Conservation (phyloP, 2,329 filamentous ascomycete species). For the Gremmenia infestans region DNA sequence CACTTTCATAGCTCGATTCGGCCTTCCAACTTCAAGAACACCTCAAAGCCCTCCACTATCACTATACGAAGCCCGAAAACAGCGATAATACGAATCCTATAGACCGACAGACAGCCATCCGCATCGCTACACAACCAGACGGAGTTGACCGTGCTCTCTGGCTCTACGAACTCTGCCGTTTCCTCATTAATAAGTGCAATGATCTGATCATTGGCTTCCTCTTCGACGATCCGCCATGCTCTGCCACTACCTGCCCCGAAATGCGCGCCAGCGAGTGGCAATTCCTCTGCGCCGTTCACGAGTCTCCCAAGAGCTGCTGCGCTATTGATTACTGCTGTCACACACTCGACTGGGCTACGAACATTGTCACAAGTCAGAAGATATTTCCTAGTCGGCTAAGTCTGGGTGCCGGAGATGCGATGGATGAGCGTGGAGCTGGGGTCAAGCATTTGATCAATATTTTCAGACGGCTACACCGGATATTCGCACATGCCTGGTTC, state of each 20-base stretch:
- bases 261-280: conserved; percentile 99
- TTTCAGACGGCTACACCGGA: conserved; percentile 87
- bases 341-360: conserved; percentile 95
- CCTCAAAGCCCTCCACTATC: conserved; percentile 83
- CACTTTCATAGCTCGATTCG: conserved; percentile 70
- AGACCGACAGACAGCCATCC: conserved; percentile 66
- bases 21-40: conserved; percentile 97
- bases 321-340: conserved; percentile 99
- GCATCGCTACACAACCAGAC: conserved; percentile 73
- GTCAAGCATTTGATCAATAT: conserved; percentile 89
- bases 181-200: conserved; percentile 93
- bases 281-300: conserved; percentile 95
- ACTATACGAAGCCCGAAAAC: conserved; percentile 61
- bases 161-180: conserved; percentile 97
- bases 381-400: conserved; percentile 77
- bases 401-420: conserved; percentile 36
- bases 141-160: conserved; percentile 83
- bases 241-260: conserved; percentile 83
- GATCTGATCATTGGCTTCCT: conserved; percentile 88
- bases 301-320: conserved; percentile 93
- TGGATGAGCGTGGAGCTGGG: conserved; percentile 57
- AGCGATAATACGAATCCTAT: conserved; percentile 64
- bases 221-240: conserved; percentile 85
- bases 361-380: conserved; percentile 89
- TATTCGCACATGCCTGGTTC: conserved; percentile 99